A percentile compares a stretch with the other conserved stretches of the same genome.
These are phyloP conservation scores for Aspergillus taichungensis DNA, from an alignment of 495 filamentous ascomycete genomes.

Conservation along the genomic window DNA sequence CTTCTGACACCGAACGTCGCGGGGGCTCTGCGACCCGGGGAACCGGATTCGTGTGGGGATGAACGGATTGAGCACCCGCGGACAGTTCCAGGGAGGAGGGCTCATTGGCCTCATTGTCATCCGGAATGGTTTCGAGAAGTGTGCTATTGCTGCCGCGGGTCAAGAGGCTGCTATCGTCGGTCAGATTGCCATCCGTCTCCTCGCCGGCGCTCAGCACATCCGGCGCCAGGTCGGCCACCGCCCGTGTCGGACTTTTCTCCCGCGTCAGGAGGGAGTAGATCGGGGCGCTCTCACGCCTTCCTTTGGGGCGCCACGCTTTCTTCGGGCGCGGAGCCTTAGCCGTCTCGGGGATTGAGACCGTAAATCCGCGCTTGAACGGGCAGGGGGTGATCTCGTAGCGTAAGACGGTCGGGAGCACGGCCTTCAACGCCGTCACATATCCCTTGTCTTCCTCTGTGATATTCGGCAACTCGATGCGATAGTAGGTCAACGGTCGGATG, in stretches of 20 bases:
- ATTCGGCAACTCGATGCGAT: slow-evolving; percentile 76
- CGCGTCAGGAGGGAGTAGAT: slow-evolving; percentile 4
- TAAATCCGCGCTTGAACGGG: slow-evolving; percentile 72
- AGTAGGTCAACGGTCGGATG: slow-evolving; percentile 71
- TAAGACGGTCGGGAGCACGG: slow-evolving; percentile 58
- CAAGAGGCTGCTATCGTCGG: slow-evolving; percentile 28
- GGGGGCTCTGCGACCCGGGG: slow-evolving; percentile 12
- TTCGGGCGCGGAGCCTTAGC: slow-evolving; percentile 56
- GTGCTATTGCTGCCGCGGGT: slow-evolving; percentile 19
- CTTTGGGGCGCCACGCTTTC: slow-evolving; percentile 61
- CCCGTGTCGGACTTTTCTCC: slow-evolving; percentile 5
- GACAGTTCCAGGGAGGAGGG: not conserved
- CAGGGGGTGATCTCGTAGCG: slow-evolving; percentile 82
- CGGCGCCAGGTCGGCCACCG: slow-evolving; percentile 8
- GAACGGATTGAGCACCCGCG: no score
- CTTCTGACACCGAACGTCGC: slow-evolving; percentile 26
- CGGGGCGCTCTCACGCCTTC: slow-evolving; percentile 34
- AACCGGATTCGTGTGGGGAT: slow-evolving; percentile 3
- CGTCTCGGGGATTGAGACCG: slow-evolving; percentile 63
- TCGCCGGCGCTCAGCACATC: slow-evolving; percentile 26
- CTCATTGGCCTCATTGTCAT: slow-evolving; percentile 15
- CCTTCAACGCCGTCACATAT: slow-evolving; percentile 56
- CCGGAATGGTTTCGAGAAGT: slow-evolving; percentile 17
- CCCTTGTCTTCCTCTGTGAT: slow-evolving; percentile 47
- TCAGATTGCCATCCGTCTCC: slow-evolving; percentile 31